Percentiles rank a stretch among this genome's conserved stretches.
phyloP scores from a whole-genome alignment of 176 grass and related monocot species.

The Lolium rigidum region DNA sequence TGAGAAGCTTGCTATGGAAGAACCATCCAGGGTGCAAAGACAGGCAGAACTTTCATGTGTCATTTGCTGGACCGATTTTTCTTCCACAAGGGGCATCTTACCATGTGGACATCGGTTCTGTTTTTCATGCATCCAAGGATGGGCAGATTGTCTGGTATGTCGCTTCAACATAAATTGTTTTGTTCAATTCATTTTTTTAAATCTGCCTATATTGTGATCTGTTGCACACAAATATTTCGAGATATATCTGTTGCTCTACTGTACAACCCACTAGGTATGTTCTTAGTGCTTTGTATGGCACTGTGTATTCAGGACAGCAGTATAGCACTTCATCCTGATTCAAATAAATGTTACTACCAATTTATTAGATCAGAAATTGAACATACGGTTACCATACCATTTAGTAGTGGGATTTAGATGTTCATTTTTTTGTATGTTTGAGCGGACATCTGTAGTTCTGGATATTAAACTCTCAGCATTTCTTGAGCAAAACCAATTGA shows the following conservation, averaged over 20 bases:
- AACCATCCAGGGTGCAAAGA: slow-evolving; percentile 34
- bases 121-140: slow-evolving; percentile 91
- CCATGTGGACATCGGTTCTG: slow-evolving; percentile 94
- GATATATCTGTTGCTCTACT: not conserved
- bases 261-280: not conserved
- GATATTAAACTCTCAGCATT: slow-evolving; percentile 3
- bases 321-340: not conserved
- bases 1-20: slow-evolving; percentile 21
- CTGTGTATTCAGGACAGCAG: not conserved
- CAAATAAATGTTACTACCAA: slow-evolving; percentile 13
- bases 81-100: slow-evolving; percentile 81
- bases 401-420: not conserved
- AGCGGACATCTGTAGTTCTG: not conserved
- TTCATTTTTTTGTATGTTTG: not conserved
- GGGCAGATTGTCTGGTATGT: slow-evolving; percentile 76
- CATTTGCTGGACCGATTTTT: slow-evolving; percentile 95
- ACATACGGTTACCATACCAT: not conserved
- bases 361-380: slow-evolving; percentile 10
- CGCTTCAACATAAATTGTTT: slow-evolving; percentile 10
- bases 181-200: not conserved
- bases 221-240: not conserved
- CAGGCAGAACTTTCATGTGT: slow-evolving; percentile 79
- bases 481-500: not conserved
- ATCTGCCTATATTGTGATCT: not conserved
- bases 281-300: not conserved